A percentile compares a stretch with the other conserved stretches of the same genome.
Evolutionary conservation across 2,329 filamentous ascomycete species (phyloP).

Genomic region (Beauveria asiatica): DNA sequence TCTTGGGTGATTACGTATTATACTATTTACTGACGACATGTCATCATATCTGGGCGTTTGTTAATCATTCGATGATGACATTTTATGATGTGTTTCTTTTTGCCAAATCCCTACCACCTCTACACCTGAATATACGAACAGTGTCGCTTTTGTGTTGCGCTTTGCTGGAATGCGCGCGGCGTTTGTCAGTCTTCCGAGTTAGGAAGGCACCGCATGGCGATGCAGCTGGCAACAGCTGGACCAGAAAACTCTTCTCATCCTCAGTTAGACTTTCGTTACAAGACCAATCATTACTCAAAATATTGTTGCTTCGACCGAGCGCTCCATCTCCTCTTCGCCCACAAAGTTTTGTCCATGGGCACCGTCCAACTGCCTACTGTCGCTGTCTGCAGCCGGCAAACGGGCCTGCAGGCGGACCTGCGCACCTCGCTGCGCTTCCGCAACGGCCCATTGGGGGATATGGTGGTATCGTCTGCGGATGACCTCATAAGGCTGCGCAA

Average conservation of each 20-base stretch:
- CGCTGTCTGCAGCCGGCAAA: slow-evolving; percentile 15
- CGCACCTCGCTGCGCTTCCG: slow-evolving; percentile 20
- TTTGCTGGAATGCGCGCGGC: background rate
- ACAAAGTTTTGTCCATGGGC: background rate
- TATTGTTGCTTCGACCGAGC: background rate
- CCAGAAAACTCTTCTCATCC: background rate
- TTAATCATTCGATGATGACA: background rate
- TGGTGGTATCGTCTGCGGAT: slow-evolving; percentile 13
- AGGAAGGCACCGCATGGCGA: background rate
- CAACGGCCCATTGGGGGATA: slow-evolving; percentile 10
- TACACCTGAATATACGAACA: background rate
- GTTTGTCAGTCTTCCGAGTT: background rate
- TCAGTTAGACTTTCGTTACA: background rate
- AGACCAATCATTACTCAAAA: background rate
- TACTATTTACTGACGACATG: background rate
- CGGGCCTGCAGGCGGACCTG: slow-evolving; percentile 18
- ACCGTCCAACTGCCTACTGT: slow-evolving; percentile 17
- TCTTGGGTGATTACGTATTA: background rate
- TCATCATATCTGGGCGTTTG: slow-evolving; percentile 5
- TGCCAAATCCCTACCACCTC: background rate
- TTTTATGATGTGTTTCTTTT: background rate
- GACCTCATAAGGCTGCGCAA: slow-evolving; percentile 18
- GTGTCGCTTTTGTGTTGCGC: background rate
- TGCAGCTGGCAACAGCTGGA: background rate
- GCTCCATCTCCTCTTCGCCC: background rate